A percentile compares a stretch with the other conserved stretches of the same genome.
phyloP scores from a whole-genome alignment of 2,329 filamentous ascomycete species.

The Diaporthe eres region DNA sequence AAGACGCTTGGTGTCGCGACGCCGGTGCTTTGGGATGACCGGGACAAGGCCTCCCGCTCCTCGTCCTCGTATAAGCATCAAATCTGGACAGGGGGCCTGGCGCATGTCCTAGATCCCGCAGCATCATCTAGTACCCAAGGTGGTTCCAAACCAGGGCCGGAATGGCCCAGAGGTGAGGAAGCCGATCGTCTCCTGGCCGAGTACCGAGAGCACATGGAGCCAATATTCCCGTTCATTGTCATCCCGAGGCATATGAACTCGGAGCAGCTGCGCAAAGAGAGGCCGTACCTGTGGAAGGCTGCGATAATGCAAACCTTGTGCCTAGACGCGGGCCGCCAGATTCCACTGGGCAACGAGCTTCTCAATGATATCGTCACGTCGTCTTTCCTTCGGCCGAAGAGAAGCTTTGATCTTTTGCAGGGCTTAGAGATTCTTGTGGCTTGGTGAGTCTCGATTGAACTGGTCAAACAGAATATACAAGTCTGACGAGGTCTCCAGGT shows the following conservation, averaged over 20 bases:
- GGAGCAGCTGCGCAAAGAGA: conserved; percentile 53
- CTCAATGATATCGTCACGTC: conserved; percentile 59
- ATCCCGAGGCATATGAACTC: conserved; percentile 55
- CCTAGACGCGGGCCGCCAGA: conserved; percentile 60
- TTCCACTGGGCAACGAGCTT: conserved; percentile 59
- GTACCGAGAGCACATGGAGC: conserved; percentile 53
- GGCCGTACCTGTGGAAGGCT: conserved; percentile 65
- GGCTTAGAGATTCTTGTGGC: conserved; percentile 60
- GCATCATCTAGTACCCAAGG: not conserved
- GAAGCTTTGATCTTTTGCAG: conserved; percentile 63
- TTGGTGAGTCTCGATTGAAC: conserved; percentile 54
- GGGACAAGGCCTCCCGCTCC: not conserved
- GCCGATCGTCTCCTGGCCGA: conserved; percentile 55
- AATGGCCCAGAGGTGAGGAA: conserved; percentile 56
- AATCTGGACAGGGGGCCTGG: not conserved
- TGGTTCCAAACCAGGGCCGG: not conserved
- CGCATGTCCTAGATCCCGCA: not conserved
- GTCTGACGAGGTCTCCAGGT: conserved; percentile 51
- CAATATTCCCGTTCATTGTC: conserved; percentile 62
- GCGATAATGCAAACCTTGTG: conserved; percentile 61
- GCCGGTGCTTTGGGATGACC: conserved; percentile 1
- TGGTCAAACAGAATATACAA: too few relatives aligned
- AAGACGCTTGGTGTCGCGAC: conserved; percentile 19
- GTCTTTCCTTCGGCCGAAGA: conserved; percentile 57
- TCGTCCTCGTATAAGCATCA: not conserved